Conservation (phyloP, 140 eudicot genomes). For the Flaveria floridana region DNA sequence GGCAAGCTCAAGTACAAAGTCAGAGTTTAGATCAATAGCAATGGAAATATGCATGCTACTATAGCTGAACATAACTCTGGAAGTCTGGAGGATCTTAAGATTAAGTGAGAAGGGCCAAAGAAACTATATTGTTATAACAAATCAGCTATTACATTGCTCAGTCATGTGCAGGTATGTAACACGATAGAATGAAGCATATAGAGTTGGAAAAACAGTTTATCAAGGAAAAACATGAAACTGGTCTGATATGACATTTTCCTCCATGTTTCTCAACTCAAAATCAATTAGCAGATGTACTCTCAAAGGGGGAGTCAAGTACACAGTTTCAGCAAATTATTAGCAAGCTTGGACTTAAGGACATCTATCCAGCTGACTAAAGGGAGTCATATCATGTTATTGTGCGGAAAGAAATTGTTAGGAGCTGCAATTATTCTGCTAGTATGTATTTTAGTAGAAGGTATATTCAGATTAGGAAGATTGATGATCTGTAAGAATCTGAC, state of each 20-base stretch:
- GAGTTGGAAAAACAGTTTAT: not conserved
- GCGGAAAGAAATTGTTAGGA: not conserved
- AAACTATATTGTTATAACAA: not conserved
- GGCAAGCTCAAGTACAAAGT: not conserved
- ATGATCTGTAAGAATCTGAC: not conserved
- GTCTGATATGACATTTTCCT: not conserved
- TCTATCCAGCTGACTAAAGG: not conserved
- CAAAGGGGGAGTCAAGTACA: not conserved
- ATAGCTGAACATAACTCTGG: not conserved
- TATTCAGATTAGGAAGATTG: not conserved
- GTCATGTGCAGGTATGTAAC: not conserved
- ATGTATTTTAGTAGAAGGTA: not conserved
- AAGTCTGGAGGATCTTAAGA: not conserved
- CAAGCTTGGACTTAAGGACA: not conserved
- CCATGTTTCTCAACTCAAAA: not conserved
- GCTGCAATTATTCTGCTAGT: not conserved
- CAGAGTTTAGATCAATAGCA: not conserved
- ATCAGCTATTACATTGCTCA: not conserved
- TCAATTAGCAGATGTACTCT: not conserved
- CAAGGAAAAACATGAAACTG: not conserved
- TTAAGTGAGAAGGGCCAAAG: not conserved
- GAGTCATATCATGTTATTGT: not conserved
- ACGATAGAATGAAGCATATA: not conserved
- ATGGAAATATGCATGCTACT: not conserved
- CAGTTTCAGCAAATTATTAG: not conserved